Base-by-base conservation (phyloP, 2,329 filamentous ascomycete species). In the Arthrinium phaeospermum region DNA sequence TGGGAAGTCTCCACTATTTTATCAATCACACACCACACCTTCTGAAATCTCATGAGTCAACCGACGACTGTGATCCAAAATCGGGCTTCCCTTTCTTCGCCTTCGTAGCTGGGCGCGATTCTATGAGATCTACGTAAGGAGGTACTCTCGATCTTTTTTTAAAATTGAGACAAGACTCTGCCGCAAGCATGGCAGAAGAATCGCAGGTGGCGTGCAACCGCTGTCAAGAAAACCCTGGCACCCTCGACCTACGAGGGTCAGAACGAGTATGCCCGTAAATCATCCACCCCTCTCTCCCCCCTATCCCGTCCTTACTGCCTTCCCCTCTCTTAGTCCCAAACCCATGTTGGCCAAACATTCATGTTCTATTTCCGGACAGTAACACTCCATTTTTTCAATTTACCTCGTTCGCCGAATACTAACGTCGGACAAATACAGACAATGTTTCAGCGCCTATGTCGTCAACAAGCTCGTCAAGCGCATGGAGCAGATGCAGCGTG, bases 391-490 rank as follows among this genome's bases (percentile, higher is more conserved):
- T 10, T 44, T 24, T 22, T 47, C 10, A 27, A 22, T 67, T 27
- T 13, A 30, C 34, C 37, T 27, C 72, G 19, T 10, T 44, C 24
- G 7, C 51, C 24, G 37, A 4, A 4, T 37, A 34, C 67, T 27
- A 3, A 49, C 19, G 22, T 16, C 16, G 6, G 7, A 24, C 49
- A 64, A 67, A 34, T 30, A 34, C n/a, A 94, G 92, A 71, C 83
- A 87, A 74, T 98, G 96, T 83, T 98, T 96, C 83, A 85, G 88
- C 72, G 88, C 89, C 77, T 98, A 95, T 84, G 87, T 97, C 71
- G 86, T 89, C 73, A 91, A 90, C 75, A 98, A 98, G 82, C 88
- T 91, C 73, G 88, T 94, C 76, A 96, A 96, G 82, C 93, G 95
- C 27, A 83, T 91, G 41, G 86, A 85, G 74, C 81, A 83, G 27